Evolutionary conservation across 1,284 basidiomycete genomes (phyloP).

Genomic region (Sphaerobolus stellatus): DNA sequence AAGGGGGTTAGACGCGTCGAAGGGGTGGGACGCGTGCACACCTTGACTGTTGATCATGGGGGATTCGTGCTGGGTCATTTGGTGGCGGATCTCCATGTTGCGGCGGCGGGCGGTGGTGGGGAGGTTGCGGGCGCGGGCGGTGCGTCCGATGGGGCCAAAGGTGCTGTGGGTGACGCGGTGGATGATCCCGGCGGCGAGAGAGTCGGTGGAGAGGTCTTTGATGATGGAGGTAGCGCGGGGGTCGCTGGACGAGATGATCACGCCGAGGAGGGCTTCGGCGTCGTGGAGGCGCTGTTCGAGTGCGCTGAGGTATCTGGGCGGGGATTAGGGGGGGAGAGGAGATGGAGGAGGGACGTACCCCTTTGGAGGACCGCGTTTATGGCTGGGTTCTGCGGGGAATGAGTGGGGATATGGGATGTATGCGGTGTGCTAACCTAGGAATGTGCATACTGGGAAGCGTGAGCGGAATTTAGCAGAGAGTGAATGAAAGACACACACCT

Average conservation of each 20-base stretch:
- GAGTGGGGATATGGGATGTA: not conserved
- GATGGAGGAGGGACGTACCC: slow-evolving; percentile 44
- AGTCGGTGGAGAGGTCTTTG: slow-evolving; percentile 63
- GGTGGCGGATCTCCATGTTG: slow-evolving; percentile 5
- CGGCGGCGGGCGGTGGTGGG: slow-evolving; percentile 5
- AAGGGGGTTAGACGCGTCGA: not conserved
- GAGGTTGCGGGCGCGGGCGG: not conserved
- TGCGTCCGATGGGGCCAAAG: slow-evolving; percentile 9
- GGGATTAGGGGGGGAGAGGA: slow-evolving; percentile 28
- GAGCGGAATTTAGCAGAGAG: not conserved
- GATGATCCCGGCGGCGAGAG: slow-evolving; percentile 7
- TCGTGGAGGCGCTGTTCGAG: slow-evolving; percentile 88
- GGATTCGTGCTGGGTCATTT: slow-evolving; percentile 8
- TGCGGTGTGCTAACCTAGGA: slow-evolving; percentile 52
- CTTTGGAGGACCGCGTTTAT: slow-evolving; percentile 84
- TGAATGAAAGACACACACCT: slow-evolving; percentile 39
- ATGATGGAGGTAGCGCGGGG: slow-evolving; percentile 68
- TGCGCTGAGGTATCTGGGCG: slow-evolving; percentile 71
- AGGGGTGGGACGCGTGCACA: not conserved
- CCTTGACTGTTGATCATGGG: slow-evolving; percentile 7
- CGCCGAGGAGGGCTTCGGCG: slow-evolving; percentile 80
- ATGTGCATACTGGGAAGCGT: slow-evolving; percentile 62
- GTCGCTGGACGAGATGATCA: slow-evolving; percentile 72
- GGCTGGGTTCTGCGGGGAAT: slow-evolving; percentile 61
- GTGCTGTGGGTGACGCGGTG: slow-evolving; percentile 2